Conservation (phyloP, 2,329 filamentous ascomycete species). For the Metarhizium rileyi region DNA sequence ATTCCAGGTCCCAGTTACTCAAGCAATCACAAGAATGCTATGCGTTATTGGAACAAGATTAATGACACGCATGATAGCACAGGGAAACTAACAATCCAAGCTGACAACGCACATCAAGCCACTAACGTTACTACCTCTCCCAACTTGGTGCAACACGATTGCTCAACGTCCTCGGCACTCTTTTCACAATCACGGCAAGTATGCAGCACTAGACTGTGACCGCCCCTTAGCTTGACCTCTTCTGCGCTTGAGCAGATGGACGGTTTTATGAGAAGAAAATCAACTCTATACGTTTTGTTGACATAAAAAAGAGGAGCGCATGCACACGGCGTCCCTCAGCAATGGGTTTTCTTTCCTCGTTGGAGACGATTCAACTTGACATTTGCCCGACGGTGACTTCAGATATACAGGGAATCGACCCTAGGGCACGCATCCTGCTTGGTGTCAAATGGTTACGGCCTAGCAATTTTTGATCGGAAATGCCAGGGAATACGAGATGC, state of each 20-base stretch:
- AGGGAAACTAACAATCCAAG: too few species aligned
- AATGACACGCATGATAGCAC: too few species aligned
- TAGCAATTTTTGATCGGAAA: conserved; percentile 64
- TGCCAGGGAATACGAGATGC: conserved; percentile 44
- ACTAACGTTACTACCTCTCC: too few species aligned
- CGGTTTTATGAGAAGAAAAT: conserved; percentile 61
- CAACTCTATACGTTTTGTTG: conserved; percentile 64
- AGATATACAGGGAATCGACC: conserved; percentile 60
- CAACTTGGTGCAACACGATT: too few species aligned
- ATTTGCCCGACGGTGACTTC: conserved; percentile 58
- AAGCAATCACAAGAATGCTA: too few species aligned
- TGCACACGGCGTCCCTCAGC: conserved; percentile 61
- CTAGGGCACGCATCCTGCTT: conserved; percentile 57
- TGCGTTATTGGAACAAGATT: too few species aligned
- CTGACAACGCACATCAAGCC: too few species aligned
- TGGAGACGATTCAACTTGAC: conserved; percentile 50
- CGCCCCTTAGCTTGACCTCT: conserved; percentile 47
- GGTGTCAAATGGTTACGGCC: conserved; percentile 75
- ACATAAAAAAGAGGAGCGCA: conserved; percentile 68
- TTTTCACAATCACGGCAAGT: background rate
- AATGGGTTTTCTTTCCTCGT: conserved; percentile 50
- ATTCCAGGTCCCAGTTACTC: too few species aligned
- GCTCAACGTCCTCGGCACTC: too few species aligned
- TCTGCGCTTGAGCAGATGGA: conserved; percentile 62
- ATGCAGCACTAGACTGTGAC: conserved; percentile 36